Evolutionary conservation across 768 basidiomycete genomes (phyloP), one percentile per base, ranked within the genome.

Genomic region (Jaapia argillacea): DNA sequence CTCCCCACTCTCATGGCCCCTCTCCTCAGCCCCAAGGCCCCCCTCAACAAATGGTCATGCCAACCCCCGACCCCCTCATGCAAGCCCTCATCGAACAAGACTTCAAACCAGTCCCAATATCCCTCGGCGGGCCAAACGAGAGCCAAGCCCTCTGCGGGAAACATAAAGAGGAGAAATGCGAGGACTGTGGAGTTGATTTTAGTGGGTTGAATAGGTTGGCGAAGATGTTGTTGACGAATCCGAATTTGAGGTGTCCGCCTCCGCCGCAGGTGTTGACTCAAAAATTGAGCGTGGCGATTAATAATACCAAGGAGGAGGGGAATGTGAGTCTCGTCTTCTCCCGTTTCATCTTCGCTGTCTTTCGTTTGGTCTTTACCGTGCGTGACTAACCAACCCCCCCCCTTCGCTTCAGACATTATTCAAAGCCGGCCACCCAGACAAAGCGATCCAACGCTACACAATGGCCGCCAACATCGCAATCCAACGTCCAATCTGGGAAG

Each of bases 401-500:
- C n/a, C n/a, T n/a, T n/a, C n/a, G 12, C 41, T 21, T 0, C 58
- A 94, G 92, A 64, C 72, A 33, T 60, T 84, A 3, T 98, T 87
- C 71, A 94, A 94, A 62, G 52, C 67, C 36, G 72, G 74, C n/a
- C 70, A 84, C 39, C 77, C 78, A 55, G 66, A 62, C 7, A 71
- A 79, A 41, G 90, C 94, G 2, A 77, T 93, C 48, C 65, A 74
- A 48, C 74, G 79, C 27, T 98, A 98, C 64, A 81, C 77, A 16
- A 72, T 78, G 46, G 87, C 90, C 26, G 80, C 84, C 6, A 71
- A 71, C 48, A 69, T 90, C 27, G 90, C 91, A 1, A 63, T 79
- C 0, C 81, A 85, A 49, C 76, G 94, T 21, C 84, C 90, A 2
- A 80, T 86, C 28, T 97, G 93, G 87, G 94, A 98, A 58, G 68